Conservation (phyloP, 1,284 basidiomycete genomes). For the Moesziomyces sp. region DNA sequence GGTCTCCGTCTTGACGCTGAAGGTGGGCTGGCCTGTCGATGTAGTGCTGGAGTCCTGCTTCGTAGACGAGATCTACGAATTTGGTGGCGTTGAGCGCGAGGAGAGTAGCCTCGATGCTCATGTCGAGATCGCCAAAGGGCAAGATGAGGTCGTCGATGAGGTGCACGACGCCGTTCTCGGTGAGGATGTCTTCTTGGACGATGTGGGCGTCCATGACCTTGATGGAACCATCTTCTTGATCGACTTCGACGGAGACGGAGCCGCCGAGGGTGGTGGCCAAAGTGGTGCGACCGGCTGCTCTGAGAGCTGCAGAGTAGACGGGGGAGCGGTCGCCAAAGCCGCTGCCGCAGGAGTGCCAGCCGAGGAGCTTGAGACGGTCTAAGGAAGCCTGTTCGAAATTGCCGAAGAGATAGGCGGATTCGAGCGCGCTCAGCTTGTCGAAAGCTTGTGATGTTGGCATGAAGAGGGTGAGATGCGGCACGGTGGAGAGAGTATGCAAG, state of each 20-base stretch:
- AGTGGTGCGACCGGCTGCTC: slow-evolving; percentile 15
- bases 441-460: slow-evolving; percentile 86
- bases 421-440: slow-evolving; percentile 68
- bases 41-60: slow-evolving; percentile 72
- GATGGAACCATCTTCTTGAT: slow-evolving; percentile 20
- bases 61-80: slow-evolving; percentile 89
- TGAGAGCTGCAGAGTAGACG: slow-evolving; percentile 46
- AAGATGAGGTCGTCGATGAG: slow-evolving; percentile 84
- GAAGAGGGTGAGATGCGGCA: slow-evolving; percentile 84
- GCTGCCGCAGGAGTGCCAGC: slow-evolving; percentile 61
- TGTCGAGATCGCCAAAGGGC: slow-evolving; percentile 78
- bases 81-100: slow-evolving; percentile 87
- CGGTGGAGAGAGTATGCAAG: slow-evolving; percentile 51
- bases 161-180: slow-evolving; percentile 78
- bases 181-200: slow-evolving; percentile 61
- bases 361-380: slow-evolving; percentile 61
- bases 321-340: slow-evolving; percentile 56
- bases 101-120: slow-evolving; percentile 93
- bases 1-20: slow-evolving; percentile 37
- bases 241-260: slow-evolving; percentile 34
- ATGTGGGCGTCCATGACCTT: slow-evolving; percentile 38
- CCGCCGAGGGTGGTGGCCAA: slow-evolving; percentile 62
- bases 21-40: slow-evolving; percentile 44
- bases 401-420: slow-evolving; percentile 55
- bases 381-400: slow-evolving; percentile 45